Conservation (phyloP, 306 rosid genomes). For the Cucurbita maxima region DNA sequence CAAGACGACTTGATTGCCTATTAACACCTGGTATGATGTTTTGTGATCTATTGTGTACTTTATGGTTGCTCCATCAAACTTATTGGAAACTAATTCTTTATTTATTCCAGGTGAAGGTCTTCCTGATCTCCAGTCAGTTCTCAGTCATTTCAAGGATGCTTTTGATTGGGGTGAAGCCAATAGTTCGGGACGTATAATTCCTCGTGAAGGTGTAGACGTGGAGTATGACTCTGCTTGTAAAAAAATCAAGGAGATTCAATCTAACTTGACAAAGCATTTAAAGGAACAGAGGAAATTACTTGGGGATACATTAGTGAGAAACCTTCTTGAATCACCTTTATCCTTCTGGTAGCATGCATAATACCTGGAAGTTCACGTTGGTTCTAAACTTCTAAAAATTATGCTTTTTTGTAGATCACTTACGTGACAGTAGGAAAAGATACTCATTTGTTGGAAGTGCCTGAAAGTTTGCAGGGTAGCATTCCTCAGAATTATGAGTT, state of each 20-base stretch:
- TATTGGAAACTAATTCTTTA: constrained; percentile 4
- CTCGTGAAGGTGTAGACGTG: constrained; percentile 64
- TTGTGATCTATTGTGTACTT: neutral
- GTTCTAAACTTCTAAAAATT: constrained; percentile 4
- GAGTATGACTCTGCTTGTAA: constrained; percentile 79
- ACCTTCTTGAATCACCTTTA: constrained; percentile 1
- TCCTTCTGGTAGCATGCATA: neutral
- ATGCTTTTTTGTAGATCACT: constrained; percentile 41
- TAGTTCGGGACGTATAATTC: constrained; percentile 80
- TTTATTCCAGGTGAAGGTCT: constrained; percentile 51
- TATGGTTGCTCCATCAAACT: constrained; percentile 4
- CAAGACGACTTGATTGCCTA: constrained; percentile 47
- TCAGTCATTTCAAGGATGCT: constrained; percentile 73
- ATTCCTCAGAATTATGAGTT: constrained; percentile 60
- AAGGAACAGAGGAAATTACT: constrained; percentile 56
- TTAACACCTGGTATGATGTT: constrained; percentile 56
- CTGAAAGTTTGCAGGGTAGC: constrained; percentile 44
- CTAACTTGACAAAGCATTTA: constrained; percentile 40
- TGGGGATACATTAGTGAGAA: constrained; percentile 49
- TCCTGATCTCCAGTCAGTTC: constrained; percentile 39
- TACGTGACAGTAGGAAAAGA: constrained; percentile 76
- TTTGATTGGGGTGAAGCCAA: constrained; percentile 95
- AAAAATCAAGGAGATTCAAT: constrained; percentile 46
- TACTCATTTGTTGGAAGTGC: constrained; percentile 70
- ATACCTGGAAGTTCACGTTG: neutral